Evolutionary conservation across 2,329 filamentous ascomycete species (phyloP).

Genomic region (Stemphylium beticola): DNA sequence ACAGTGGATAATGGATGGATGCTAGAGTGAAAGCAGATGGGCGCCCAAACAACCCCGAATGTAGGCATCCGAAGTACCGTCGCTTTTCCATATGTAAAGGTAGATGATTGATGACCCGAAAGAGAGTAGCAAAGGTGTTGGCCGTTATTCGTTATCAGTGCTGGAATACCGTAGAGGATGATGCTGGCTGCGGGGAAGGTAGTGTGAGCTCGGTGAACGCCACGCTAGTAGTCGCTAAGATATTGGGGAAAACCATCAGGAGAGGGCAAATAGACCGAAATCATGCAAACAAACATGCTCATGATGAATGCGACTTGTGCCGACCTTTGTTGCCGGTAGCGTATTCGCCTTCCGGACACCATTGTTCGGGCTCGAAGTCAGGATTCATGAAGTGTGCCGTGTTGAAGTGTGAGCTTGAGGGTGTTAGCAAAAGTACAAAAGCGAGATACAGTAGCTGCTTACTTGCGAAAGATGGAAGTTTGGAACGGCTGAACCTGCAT

Average conservation of each 20-base stretch:
- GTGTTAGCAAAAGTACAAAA: slow-evolving; percentile 19
- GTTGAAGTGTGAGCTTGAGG: slow-evolving; percentile 57
- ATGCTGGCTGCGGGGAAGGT: slow-evolving; percentile 39
- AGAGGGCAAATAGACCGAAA: slow-evolving; percentile 26
- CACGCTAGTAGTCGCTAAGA: slow-evolving; percentile 48
- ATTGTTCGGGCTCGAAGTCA: slow-evolving; percentile 61
- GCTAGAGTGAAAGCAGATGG: slow-evolving; percentile 25
- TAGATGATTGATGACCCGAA: slow-evolving; percentile 36
- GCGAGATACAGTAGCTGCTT: slow-evolving; percentile 24
- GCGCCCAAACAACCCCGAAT: slow-evolving; percentile 24
- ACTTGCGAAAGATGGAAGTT: slow-evolving; percentile 59
- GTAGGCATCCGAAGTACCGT: slow-evolving; percentile 23
- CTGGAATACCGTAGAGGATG: slow-evolving; percentile 37
- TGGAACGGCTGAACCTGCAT: slow-evolving; percentile 53
- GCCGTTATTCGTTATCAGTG: slow-evolving; percentile 38
- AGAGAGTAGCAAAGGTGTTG: slow-evolving; percentile 46
- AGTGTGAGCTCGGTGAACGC: slow-evolving; percentile 43
- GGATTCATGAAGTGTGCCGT: slow-evolving; percentile 60
- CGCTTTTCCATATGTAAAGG: slow-evolving; percentile 41
- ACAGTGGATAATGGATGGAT: slow-evolving; percentile 26
- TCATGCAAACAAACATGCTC: slow-evolving; percentile 22
- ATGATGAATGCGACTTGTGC: slow-evolving; percentile 47
- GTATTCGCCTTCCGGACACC: slow-evolving; percentile 57
- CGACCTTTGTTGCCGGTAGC: slow-evolving; percentile 46
- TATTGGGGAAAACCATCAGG: slow-evolving; percentile 39